phyloP scores from a whole-genome alignment of 345 rosid genomes.

The Atalantia buxifolia region DNA sequence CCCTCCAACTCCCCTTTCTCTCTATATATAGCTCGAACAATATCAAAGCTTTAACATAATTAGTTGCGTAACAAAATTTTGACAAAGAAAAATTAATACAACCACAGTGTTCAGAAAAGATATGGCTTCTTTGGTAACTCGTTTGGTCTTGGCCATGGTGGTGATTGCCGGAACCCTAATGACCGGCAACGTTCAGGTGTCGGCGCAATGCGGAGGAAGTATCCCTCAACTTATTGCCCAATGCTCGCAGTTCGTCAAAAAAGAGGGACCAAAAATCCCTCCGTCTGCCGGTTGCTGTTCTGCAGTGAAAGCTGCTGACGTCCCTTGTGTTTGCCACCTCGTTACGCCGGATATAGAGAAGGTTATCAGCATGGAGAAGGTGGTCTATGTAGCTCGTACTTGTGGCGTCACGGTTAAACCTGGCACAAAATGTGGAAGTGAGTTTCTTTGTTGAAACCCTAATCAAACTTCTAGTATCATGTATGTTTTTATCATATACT shows the following conservation, averaged over 20 bases:
- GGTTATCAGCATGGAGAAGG: constrained; percentile 40
- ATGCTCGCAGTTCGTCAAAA: background rate
- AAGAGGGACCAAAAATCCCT: background rate
- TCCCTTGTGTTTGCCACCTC: constrained; percentile 30
- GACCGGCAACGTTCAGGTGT: background rate
- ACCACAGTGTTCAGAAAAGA: background rate
- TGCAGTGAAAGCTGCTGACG: constrained; percentile 16
- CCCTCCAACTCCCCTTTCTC: background rate
- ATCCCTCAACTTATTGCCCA: background rate
- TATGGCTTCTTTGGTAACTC: background rate
- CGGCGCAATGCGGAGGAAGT: background rate
- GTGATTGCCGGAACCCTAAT: background rate
- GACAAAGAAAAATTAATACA: background rate
- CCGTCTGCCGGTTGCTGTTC: constrained; percentile 33
- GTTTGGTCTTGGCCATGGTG: background rate
- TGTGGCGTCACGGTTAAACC: constrained; percentile 36
- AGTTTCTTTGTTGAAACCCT: background rate
- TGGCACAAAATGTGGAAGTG: constrained; percentile 50
- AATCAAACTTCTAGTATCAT: background rate
- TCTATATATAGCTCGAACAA: background rate
- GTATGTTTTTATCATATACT: background rate
- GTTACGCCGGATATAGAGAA: constrained; percentile 23
- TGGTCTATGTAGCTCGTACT: constrained; percentile 32
- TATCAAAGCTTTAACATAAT: background rate
- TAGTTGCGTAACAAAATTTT: background rate